These are phyloP conservation scores for Schwanniomyces occidentalis DNA, from an alignment of 805 yeast genomes.

Conservation along the genomic window DNA sequence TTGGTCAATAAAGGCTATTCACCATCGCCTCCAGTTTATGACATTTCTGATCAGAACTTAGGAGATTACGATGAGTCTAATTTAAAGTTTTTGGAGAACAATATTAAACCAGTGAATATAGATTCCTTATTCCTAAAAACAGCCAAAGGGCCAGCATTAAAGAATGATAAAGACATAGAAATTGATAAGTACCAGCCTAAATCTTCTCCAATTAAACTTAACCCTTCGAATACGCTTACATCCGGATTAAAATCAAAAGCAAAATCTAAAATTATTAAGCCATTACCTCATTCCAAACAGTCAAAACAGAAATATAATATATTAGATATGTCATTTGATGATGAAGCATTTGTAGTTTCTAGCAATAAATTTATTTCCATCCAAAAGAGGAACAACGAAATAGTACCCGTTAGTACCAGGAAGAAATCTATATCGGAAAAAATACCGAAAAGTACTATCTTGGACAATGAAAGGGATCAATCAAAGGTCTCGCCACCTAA, in stretches of 20 bases:
- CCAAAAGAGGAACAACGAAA: not conserved
- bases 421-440: no score
- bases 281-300: not conserved
- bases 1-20: conserved; percentile 9
- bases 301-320: conserved; percentile 2
- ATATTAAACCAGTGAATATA: conserved; percentile 4
- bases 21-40: conserved; percentile 19
- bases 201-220: conserved; percentile 1
- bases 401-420: no score
- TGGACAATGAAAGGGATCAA: no score
- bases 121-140: no score
- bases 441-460: no score
- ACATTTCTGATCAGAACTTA: conserved; percentile 28
- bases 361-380: not conserved
- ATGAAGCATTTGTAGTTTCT: conserved; percentile 4
- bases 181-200: not conserved
- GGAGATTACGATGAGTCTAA: conserved; percentile 39
- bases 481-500: no score
- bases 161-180: not conserved
- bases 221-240: not conserved
- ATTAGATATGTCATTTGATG: conserved; percentile 9
- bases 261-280: no score
- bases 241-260: not conserved
- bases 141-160: no score
- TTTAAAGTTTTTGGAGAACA: conserved; percentile 24